Percentiles rank a stretch among this genome's conserved stretches.
Evolutionary conservation across 345 rosid genomes (phyloP).

Genomic region (Odontarrhena argentea): DNA sequence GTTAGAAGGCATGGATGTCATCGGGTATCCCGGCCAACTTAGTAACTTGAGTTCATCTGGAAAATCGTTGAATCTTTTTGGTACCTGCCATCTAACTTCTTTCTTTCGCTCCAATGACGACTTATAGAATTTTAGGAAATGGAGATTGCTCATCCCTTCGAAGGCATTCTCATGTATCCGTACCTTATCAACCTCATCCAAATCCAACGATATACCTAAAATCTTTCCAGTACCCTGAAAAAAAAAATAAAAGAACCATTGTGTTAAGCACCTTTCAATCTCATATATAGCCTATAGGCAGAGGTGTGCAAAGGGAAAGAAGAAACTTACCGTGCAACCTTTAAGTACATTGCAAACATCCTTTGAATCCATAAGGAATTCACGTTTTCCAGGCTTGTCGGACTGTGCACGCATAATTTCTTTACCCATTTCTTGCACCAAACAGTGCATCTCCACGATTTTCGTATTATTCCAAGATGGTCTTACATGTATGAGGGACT

Average conservation of each 20-base stretch:
- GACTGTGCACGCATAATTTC: conserved; percentile 31
- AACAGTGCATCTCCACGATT: conserved; percentile 40
- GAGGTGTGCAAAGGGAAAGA: not conserved
- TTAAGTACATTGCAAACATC: conserved; percentile 34
- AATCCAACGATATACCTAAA: conserved; percentile 36
- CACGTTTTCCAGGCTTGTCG: conserved; percentile 28
- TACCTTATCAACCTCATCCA: not conserved
- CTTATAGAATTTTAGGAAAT: conserved; percentile 27
- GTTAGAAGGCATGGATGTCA: conserved; percentile 19
- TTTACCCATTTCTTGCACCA: conserved; percentile 43
- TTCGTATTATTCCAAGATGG: not conserved
- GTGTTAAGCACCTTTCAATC: not conserved
- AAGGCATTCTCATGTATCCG: conserved; percentile 18
- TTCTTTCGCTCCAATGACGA: conserved; percentile 4
- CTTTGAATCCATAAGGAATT: conserved; percentile 33
- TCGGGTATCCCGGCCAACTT: conserved; percentile 35
- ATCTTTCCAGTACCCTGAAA: conserved; percentile 38
- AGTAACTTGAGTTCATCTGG: conserved; percentile 23
- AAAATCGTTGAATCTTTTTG: conserved; percentile 3
- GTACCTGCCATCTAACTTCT: conserved; percentile 11
- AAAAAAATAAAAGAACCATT: not conserved
- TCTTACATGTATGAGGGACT: conserved; percentile 28
- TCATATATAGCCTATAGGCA: no score
- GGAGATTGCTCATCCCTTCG: conserved; percentile 32
- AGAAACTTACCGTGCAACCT: conserved; percentile 7